Conservation (phyloP, 2,329 filamentous ascomycete genomes). For the Aureobasidium mangrovei region DNA sequence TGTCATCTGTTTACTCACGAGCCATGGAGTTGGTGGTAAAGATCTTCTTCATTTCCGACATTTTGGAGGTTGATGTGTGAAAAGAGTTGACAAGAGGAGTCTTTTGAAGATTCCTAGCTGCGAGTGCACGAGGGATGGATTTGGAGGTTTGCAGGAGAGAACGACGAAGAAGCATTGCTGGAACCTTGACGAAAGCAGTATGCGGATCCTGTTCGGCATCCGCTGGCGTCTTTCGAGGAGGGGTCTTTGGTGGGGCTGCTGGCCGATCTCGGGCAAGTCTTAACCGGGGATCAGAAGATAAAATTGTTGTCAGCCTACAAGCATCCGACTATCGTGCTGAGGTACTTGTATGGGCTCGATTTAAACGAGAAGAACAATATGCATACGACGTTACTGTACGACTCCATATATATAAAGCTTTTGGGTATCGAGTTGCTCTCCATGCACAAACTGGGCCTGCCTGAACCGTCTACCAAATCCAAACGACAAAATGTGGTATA, state of each 20-base stretch:
- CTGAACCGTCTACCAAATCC: neutral
- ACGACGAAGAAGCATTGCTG: constrained; percentile 8
- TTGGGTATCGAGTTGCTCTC: constrained; percentile 9
- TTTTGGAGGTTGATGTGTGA: constrained; percentile 19
- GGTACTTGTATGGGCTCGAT: no score
- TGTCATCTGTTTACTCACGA: constrained; percentile 25
- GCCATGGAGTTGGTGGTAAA: constrained; percentile 33
- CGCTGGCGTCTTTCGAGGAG: neutral
- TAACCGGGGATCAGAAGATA: neutral
- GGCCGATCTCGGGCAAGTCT: constrained; percentile 7
- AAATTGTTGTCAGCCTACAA: neutral
- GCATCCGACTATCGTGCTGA: no score
- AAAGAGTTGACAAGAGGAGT: neutral
- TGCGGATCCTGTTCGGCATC: neutral
- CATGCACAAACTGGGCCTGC: neutral
- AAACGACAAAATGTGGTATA: neutral
- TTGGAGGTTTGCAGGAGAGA: constrained; percentile 1
- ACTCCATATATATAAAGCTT: constrained; percentile 4
- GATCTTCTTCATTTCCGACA: constrained; percentile 37
- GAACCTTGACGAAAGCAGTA: neutral
- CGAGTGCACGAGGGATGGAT: neutral
- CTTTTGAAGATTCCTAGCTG: neutral
- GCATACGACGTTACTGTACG: neutral
- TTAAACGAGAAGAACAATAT: neutral
- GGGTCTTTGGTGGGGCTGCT: constrained; percentile 10